Evolutionary conservation across 2,329 filamentous ascomycete species (phyloP).

Genomic region (Cercospora sesami): DNA sequence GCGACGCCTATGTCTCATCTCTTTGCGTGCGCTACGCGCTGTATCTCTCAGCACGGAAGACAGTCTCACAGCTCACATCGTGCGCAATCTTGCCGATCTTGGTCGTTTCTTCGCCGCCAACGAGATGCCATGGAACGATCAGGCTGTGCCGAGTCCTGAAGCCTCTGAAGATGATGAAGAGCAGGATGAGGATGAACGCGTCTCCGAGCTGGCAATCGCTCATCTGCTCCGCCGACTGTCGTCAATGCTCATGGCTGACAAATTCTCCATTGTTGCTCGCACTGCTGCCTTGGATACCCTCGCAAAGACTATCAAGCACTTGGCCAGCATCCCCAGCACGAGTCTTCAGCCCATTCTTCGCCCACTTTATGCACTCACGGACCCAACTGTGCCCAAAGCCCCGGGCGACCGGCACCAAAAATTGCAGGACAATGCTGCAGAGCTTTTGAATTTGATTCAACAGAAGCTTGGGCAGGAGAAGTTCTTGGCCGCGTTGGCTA

Average conservation of each 20-base stretch:
- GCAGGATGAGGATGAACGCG: constrained; percentile 37
- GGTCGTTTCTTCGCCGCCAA: constrained; percentile 65
- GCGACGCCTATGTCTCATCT: constrained; percentile 57
- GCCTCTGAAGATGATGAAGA: constrained; percentile 48
- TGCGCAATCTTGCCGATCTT: constrained; percentile 81
- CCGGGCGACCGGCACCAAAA: constrained; percentile 62
- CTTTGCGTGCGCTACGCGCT: constrained; percentile 61
- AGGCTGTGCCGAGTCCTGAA: constrained; percentile 44
- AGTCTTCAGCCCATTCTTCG: constrained; percentile 66
- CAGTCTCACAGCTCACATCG: constrained; percentile 72
- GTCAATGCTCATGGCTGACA: constrained; percentile 65
- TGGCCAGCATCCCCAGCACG: constrained; percentile 62
- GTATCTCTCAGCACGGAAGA: constrained; percentile 62
- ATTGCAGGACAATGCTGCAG: constrained; percentile 70
- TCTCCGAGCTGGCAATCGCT: constrained; percentile 57
- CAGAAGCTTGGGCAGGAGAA: constrained; percentile 77
- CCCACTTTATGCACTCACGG: constrained; percentile 79
- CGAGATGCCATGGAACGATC: constrained; percentile 49
- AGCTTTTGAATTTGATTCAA: constrained; percentile 79
- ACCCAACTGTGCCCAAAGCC: constrained; percentile 65
- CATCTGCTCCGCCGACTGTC: constrained; percentile 79
- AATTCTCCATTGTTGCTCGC: constrained; percentile 63
- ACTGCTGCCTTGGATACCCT: constrained; percentile 72
- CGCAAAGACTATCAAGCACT: constrained; percentile 64
- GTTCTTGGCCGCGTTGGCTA: constrained; percentile 72